Conservation (phyloP, 192 early-diverging fungal genomes). For the Mortierella antarctica region DNA sequence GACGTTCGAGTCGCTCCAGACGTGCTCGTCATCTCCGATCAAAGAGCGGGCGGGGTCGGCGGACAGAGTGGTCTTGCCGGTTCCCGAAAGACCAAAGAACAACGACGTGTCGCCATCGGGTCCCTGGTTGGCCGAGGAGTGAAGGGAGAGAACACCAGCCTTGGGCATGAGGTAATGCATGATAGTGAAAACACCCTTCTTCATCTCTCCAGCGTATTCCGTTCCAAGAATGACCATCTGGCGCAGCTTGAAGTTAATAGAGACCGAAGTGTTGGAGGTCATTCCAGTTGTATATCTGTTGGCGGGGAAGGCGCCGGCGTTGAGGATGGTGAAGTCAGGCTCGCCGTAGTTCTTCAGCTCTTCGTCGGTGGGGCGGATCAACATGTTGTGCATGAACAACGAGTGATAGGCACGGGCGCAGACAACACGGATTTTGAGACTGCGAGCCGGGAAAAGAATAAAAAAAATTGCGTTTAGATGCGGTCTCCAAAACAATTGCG, state of each 20-base stretch:
- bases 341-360: slow-evolving; percentile 94
- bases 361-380: slow-evolving; percentile 92
- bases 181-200: slow-evolving; percentile 98
- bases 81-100: slow-evolving; percentile 98
- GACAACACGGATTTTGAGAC: slow-evolving; percentile 95
- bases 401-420: slow-evolving; percentile 96
- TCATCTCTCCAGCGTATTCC: slow-evolving; percentile 99
- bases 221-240: slow-evolving; percentile 99
- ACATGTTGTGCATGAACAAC: slow-evolving; percentile 99
- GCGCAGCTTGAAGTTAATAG: slow-evolving; percentile 91
- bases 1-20: slow-evolving; percentile 94
- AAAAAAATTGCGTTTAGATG: not conserved
- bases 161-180: slow-evolving; percentile 99
- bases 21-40: slow-evolving; percentile 99
- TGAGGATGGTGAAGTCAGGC: slow-evolving; percentile 98
- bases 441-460: not conserved
- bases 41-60: slow-evolving; percentile 95
- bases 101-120: slow-evolving; percentile 91
- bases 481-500: not conserved
- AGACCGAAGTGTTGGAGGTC: slow-evolving; percentile 93
- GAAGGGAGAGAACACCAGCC: slow-evolving; percentile 86
- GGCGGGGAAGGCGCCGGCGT: slow-evolving; percentile 94
- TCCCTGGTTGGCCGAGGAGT: slow-evolving; percentile 97
- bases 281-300: slow-evolving; percentile 95
- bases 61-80: slow-evolving; percentile 97